Evolutionary conservation across 163 green algal genomes (phyloP), one percentile per base, ranked within the genome.

Genomic region (Scenedesmus sp.): DNA sequence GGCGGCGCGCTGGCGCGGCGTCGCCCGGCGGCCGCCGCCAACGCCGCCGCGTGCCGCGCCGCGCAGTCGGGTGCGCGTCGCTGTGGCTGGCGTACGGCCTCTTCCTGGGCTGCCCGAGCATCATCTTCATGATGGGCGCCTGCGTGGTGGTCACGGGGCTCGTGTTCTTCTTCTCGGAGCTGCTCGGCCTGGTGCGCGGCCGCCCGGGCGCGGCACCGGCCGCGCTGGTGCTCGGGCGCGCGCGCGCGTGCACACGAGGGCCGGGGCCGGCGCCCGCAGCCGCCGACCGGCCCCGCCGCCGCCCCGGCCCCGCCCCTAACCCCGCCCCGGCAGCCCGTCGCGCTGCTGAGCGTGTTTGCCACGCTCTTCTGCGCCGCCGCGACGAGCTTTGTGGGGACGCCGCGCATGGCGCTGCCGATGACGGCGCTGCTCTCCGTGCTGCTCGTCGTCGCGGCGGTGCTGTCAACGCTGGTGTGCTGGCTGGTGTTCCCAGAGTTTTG

Each of bases 401-500:
- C 63, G 36, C 42, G 10, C 20, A 60, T 45, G 63, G 63, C 63
- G 36, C 24, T 18, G 7, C 17, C 28, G 15, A 11, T 33, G 10
- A 13, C 63, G 17, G 33, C 2, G 3, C 42, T 72, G 39, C 42
- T 72, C 9, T 58, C 11, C 0, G 42, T 72, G 36, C 42, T 72
- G 42, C 63, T 57, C 39, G 7, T 72, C 10, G 22, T 72, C 24
- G 20, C 63, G 18, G 63, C 63, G 7, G 10, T 72, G 14, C 17
- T 72, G 22, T 39, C 63, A n/a, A 56, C n/a, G 20, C 20, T 58
- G 20, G 63, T 72, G 36, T 72, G 63, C 42, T 57, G 42, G 20
- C 63, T 72, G 9, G 63, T 72, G 1, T 72, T 72, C 44, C 63
- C 63, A 39, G 63, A 72, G 63, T 72, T 28, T 42, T 72, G 63